Base-by-base conservation (phyloP, 768 basidiomycete genomes). In the Paxillus involutus region DNA sequence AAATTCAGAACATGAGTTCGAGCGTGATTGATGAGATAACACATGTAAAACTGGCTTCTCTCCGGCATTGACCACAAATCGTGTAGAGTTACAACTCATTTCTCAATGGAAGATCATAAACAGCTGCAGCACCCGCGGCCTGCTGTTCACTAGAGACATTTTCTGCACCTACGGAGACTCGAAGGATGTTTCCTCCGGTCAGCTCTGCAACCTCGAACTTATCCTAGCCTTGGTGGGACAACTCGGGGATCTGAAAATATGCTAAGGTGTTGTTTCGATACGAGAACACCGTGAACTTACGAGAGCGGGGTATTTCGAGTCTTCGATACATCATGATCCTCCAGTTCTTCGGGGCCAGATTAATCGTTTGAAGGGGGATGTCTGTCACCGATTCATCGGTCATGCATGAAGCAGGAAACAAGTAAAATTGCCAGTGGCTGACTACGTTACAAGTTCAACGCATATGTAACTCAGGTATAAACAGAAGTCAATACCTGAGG, bases 211-310 rank as follows among this genome's bases (percentile, higher is more conserved):
- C 81, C 42, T 97, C 93, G 33, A 78, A 75, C 60, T 86, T 83
- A 36, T 73, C 81, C 96, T 96, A 99, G 12, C 91, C 91, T 30
- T 96, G 88, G n/a, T 64, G 66, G 68, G 88, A 88, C 7, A 98
- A 77, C 66, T 95, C 93, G 13, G 91, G 90, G 50, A 95, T 82
- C 90, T 96, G 51, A 30, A 46, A n/a, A 36, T 8, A 48, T 60
- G 48, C 2, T 41, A 21, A 53, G 40, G 42, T 26, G 12, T 21
- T 35, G 21, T 36, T 47, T 41, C n/a, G 7, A 29, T 24, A 43
- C 52, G 40, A 51, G 46, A 26, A 9, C 37, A 47, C 49, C 35
- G 52, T 24, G 44, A n/a, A 63, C 80, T 63, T 61, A 90, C 91
- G 60, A 95, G 77, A 21, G 80, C 78, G 17, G 92, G 94, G 62